Conservation (phyloP, 75 land plant species). For the Gnetum montanum region DNA sequence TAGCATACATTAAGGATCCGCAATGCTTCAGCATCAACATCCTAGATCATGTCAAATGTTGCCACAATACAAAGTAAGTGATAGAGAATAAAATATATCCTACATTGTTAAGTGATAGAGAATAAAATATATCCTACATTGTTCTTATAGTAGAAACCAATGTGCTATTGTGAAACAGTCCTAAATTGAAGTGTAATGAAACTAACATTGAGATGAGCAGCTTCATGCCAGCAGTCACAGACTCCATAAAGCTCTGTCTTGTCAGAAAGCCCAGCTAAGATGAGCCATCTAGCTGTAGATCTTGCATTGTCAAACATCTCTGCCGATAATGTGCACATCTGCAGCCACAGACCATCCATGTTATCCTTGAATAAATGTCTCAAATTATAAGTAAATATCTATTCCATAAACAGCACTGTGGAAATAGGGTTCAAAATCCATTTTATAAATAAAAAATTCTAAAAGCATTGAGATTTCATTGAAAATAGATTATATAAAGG, state of each 20-base stretch:
- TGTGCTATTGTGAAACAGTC: no score
- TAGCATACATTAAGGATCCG: conserved; percentile 61
- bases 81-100: neutral
- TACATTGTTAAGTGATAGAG: neutral
- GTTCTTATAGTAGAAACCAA: no score
- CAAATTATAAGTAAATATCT: no score
- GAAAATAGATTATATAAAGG: no score
- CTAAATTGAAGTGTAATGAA: no score
- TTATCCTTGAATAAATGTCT: no score
- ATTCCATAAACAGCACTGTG: no score
- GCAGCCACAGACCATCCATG: conserved; percentile 12
- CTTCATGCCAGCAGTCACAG: conserved; percentile 48
- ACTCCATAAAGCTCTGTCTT: conserved; percentile 58
- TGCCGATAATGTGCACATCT: conserved; percentile 94
- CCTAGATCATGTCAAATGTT: conserved; percentile 27
- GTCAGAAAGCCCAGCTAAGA: conserved; percentile 82
- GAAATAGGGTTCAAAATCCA: no score
- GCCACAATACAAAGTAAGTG: neutral
- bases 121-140: neutral
- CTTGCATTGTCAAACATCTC: conserved; percentile 83
- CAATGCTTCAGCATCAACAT: conserved; percentile 74
- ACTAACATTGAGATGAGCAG: conserved; percentile 58
- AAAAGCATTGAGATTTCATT: no score
- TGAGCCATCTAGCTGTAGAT: conserved; percentile 67
- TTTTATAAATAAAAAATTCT: no score